Base-by-base conservation (phyloP, 306 rosid species). In the Betula pendula region DNA sequence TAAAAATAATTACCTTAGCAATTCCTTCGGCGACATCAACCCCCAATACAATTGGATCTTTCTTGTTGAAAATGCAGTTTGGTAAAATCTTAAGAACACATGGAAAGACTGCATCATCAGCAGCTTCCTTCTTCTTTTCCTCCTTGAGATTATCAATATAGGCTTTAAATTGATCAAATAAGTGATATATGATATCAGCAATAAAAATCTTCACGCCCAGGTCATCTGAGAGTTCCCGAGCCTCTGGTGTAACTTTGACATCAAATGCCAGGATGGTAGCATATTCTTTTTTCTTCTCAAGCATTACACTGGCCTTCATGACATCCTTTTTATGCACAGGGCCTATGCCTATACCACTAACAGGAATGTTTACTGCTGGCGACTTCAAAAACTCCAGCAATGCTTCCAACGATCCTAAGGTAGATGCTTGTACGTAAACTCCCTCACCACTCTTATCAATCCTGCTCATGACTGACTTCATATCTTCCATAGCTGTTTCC, bases 271-370 rank as follows among this genome's bases (percentile, higher is more conserved):
- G 84, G 76, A 95, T 92, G 52, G 96, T 80, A 43, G 97, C 91
- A 78, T 78, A 91, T 83, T 92, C 97, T 77, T 82, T 83, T 82
- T 86, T 95, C 91, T 95, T 95, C 86, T 89, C 97, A 75, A 95
- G 97, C 99, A 95, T 92, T 55, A 90, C 99, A 65, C 96, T 86
- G 80, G 97, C 97, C 88, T 95, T 95, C 99, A 90, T 95, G 73
- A 95, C 89, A 78, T 95, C 99, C 83, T 92, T 95, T 81, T 92
- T 95, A 67, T 95, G 99, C 15, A 95, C 99, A 16, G 99, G 99
- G 72, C 97, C 99, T 67, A 95, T 95, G 81, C 86, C 91, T 77
- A 95, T 89, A 70, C 93, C 91, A 84, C 99, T 90, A 71, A 95
- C 99, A 71, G 99, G 99, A 83, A 95, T 95, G 50, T 71, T 95